A percentile compares a stretch with the other conserved stretches of the same genome.
phyloP scores from a whole-genome alignment of 2,329 filamentous ascomycete genomes.

The Aspergillus sp. region DNA sequence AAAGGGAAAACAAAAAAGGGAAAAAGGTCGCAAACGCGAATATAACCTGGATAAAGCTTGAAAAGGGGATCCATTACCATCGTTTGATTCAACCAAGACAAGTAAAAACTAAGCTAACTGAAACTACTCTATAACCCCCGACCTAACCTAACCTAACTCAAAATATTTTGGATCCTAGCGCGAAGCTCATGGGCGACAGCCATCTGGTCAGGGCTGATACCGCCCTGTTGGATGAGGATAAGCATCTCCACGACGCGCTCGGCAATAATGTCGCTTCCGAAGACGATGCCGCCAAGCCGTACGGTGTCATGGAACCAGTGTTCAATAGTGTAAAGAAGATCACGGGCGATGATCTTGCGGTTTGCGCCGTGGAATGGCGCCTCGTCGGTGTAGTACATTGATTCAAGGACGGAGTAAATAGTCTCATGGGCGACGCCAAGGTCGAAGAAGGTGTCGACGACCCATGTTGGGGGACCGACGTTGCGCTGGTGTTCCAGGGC shows the following conservation, averaged over 20 bases:
- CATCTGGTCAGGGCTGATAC: conserved; percentile 39
- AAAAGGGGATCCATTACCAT: not conserved
- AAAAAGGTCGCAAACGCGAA: not conserved
- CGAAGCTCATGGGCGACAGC: conserved; percentile 43
- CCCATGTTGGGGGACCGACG: conserved; percentile 55
- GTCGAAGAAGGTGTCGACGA: conserved; percentile 65
- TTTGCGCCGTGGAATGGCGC: conserved; percentile 62
- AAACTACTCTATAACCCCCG: not conserved
- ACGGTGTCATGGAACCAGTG: conserved; percentile 62
- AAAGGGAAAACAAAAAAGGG: not conserved
- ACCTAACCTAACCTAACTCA: conserved; percentile 28
- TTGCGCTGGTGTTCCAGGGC: conserved; percentile 50
- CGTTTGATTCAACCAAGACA: not conserved
- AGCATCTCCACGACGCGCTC: conserved; percentile 48
- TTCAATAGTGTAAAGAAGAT: conserved; percentile 61
- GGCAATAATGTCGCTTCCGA: conserved; percentile 61
- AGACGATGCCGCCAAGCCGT: conserved; percentile 54
- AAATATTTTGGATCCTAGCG: conserved; percentile 40
- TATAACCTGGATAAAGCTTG: not conserved
- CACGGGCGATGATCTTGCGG: conserved; percentile 57
- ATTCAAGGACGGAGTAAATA: conserved; percentile 62
- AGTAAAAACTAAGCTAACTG: conserved; percentile 1
- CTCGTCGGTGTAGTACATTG: conserved; percentile 67
- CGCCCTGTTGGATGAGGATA: conserved; percentile 45
- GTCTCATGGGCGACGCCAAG: conserved; percentile 62